A percentile compares a stretch with the other conserved stretches of the same genome.
Conservation (phyloP, 495 filamentous ascomycete species). For the Penicillium angulare region DNA sequence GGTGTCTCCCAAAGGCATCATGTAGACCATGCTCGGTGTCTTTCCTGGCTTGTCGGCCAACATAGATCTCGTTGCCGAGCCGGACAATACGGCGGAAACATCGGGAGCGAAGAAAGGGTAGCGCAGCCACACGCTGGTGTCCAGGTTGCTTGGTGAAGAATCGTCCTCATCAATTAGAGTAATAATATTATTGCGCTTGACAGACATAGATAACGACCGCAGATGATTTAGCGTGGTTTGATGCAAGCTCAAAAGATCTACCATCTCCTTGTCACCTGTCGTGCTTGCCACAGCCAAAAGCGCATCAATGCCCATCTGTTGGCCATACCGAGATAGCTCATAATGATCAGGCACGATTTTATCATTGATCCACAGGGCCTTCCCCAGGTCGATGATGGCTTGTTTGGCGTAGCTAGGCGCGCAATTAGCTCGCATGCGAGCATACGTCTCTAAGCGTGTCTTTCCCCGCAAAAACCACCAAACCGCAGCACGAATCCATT, state of each 20-base stretch:
- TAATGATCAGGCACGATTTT: conserved; percentile 57
- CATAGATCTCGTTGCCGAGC: conserved; percentile 51
- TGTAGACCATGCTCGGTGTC: conserved; percentile 53
- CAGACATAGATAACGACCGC: conserved; percentile 71
- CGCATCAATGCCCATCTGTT: conserved; percentile 42
- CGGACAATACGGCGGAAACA: conserved; percentile 62
- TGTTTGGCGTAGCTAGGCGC: conserved; percentile 47
- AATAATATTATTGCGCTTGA: conserved; percentile 76
- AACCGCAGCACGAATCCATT: conserved; percentile 66
- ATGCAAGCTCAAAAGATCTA: conserved; percentile 51
- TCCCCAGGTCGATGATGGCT: conserved; percentile 76
- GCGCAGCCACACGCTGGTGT: conserved; percentile 72
- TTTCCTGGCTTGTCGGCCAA: conserved; percentile 36
- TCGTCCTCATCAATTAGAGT: conserved; percentile 45
- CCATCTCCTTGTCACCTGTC: conserved; percentile 47
- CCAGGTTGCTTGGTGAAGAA: conserved; percentile 61
- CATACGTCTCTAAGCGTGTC: conserved; percentile 65
- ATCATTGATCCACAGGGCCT: conserved; percentile 76
- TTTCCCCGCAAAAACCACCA: conserved; percentile 91
- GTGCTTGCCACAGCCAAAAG: conserved; percentile 42
- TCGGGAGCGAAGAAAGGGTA: conserved; percentile 70
- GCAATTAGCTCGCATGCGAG: conserved; percentile 55
- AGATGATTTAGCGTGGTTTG: conserved; percentile 60
- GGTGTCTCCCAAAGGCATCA: conserved; percentile 73
- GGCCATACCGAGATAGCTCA: conserved; percentile 49